Conservation (phyloP, 495 filamentous ascomycete species). For the Penicillium robsamsonii region DNA sequence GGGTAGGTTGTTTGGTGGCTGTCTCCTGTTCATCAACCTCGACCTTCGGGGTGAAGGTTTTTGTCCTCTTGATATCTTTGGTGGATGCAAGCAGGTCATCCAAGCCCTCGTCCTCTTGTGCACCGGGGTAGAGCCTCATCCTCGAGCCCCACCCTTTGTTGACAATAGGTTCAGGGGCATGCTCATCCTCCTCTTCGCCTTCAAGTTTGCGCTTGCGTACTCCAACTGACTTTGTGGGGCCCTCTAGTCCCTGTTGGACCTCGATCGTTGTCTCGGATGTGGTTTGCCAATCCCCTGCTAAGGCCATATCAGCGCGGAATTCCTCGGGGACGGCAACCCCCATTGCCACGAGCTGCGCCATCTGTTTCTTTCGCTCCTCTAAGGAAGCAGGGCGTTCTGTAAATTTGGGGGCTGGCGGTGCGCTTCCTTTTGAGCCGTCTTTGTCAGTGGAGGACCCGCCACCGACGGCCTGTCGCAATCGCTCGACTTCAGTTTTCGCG, state of each 20-base stretch:
- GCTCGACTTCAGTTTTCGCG: constrained; percentile 81
- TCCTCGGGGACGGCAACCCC: constrained; percentile 84
- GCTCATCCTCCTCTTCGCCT: constrained; percentile 52
- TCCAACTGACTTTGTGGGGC: constrained; percentile 42
- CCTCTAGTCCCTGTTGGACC: constrained; percentile 40
- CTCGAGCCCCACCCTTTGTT: constrained; percentile 74
- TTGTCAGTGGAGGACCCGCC: constrained; percentile 33
- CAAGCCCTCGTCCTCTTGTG: constrained; percentile 59
- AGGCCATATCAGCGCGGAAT: constrained; percentile 72
- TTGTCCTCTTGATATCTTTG: constrained; percentile 46
- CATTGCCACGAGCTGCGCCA: constrained; percentile 83
- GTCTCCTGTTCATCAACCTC: constrained; percentile 13
- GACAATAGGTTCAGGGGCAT: constrained; percentile 61
- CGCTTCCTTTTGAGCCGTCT: constrained; percentile 24
- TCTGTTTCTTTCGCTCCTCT: constrained; percentile 76
- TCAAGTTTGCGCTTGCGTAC: constrained; percentile 68
- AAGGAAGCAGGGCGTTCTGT: constrained; percentile 45
- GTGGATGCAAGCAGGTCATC: constrained; percentile 64
- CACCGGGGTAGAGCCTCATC: constrained; percentile 61
- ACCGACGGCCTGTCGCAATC: constrained; percentile 74
- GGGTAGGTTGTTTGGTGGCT: neutral
- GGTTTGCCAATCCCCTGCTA: constrained; percentile 89
- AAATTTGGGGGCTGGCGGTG: constrained; percentile 23
- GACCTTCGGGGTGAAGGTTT: constrained; percentile 17
- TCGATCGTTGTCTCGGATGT: constrained; percentile 55